Base-by-base conservation (phyloP, 2,329 filamentous ascomycete species). In the Colletotrichum scovillei region DNA sequence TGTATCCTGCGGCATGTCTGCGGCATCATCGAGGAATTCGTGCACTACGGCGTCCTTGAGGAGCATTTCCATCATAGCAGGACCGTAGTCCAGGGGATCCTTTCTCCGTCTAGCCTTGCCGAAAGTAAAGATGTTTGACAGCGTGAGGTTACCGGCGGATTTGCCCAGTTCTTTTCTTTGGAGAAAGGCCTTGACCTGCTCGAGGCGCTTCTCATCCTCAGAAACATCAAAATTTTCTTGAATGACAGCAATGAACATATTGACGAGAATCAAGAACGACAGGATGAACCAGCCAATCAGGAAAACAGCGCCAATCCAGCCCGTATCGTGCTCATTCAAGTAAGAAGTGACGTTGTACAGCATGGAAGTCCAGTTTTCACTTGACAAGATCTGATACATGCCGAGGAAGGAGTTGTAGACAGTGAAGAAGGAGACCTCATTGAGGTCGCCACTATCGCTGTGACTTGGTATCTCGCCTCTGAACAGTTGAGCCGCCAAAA, bases 181-280 rank as follows among this genome's bases (percentile, higher is more conserved):
- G 57, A 99, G 86, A 78, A 98, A 99, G 1, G 96, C 94, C 79
- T 95, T 96, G 74, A 99, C 95, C 83, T 99, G 97, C 81, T 98
- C 95, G 74, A 98, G 85, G 24, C 97, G 95, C 84, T 99, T 99
- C 82, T 98, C 95, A 80, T 99, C 97, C 81, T 99, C 97, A 4
- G 95, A 97, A 30, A 99, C 95, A 83, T 99, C 97, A 81, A 99
- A 99, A 79, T 98, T 99, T 81, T 99, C 97, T 82, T 99, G 97
- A 76, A 99, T 99, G 84, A 99, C 97, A 87, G 97, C 97, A 94
- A 99, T 98, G 87, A 99, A 99, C 97, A 99, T 99, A 80, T 98
- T 99, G 85, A 99, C 86, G 74, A 98, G 90, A 84, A 99, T 97
- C 81, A 98, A 96, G 82, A 97, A 98, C 6, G 95, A 90, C 56